Conservation (phyloP, 208 protist species). For the Acanthamoeba castellanii region DNA sequence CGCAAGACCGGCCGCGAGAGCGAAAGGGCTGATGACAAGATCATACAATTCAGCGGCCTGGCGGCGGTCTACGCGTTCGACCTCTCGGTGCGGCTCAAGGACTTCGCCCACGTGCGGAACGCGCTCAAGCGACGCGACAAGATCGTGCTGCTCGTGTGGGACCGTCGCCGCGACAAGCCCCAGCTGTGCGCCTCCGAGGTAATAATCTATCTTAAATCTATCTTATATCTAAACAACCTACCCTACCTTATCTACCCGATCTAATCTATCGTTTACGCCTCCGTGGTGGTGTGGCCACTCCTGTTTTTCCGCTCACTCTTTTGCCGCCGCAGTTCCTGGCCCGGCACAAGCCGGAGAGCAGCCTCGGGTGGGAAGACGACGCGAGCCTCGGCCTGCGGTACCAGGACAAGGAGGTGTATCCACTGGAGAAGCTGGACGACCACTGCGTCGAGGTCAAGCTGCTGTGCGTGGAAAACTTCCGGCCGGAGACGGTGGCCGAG, state of each 20-base stretch:
- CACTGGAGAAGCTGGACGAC: not conserved
- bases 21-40: not conserved
- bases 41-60: constrained; percentile 34
- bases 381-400: not conserved
- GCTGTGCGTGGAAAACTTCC: not conserved
- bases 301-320: too few relatives aligned
- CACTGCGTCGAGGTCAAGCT: constrained; percentile 17
- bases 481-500: not conserved
- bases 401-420: not conserved
- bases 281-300: too few relatives aligned
- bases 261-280: too few relatives aligned
- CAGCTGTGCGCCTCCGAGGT: not conserved
- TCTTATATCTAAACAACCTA: too few relatives aligned
- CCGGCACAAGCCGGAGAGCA: not conserved
- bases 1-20: not conserved
- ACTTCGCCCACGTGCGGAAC: not conserved
- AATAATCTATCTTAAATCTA: too few relatives aligned
- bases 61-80: constrained; percentile 36
- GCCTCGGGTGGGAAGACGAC: not conserved
- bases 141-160: not conserved
- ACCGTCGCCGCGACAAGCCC: not conserved
- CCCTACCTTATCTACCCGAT: too few relatives aligned
- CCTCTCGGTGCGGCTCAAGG: not conserved
- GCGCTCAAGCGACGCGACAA: not conserved
- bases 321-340: not conserved